These are phyloP conservation scores for Orbilia javanica DNA, from an alignment of 2,329 filamentous ascomycete species.

Conservation along the genomic window DNA sequence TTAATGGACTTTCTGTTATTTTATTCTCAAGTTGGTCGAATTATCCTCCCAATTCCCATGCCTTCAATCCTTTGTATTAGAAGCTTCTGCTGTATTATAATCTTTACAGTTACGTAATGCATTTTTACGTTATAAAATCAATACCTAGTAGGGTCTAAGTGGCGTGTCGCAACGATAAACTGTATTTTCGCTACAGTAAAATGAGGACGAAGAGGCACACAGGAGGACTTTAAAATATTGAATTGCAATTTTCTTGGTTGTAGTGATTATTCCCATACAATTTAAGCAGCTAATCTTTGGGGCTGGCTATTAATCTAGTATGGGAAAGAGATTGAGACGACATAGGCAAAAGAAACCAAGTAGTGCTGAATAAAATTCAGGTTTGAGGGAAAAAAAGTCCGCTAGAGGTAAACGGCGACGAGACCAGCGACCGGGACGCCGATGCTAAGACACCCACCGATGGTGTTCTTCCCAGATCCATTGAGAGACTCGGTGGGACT, in stretches of 20 bases:
- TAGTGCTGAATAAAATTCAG: neutral
- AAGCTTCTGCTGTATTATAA: too few species aligned
- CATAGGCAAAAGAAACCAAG: neutral
- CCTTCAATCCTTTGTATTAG: neutral
- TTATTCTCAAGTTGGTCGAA: too few species aligned
- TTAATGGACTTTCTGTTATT: neutral
- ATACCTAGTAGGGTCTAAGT: too few species aligned
- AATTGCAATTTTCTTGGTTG: too few species aligned
- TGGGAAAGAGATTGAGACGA: neutral
- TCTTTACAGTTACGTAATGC: too few species aligned
- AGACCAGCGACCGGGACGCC: slow-evolving; percentile 1
- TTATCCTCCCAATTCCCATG: neutral
- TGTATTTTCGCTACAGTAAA: too few species aligned
- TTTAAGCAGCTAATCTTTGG: neutral
- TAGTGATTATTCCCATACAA: neutral
- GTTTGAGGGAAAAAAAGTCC: neutral
- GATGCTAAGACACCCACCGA: neutral
- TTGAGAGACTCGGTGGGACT: slow-evolving; percentile 29
- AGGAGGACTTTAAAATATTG: neutral
- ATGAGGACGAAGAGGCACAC: too few species aligned
- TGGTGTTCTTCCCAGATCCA: neutral
- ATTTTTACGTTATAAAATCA: too few species aligned
- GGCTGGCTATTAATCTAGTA: neutral
- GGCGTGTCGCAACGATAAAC: too few species aligned
- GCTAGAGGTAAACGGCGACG: slow-evolving; percentile 13